Base-by-base conservation (phyloP, 1,284 basidiomycete genomes). In the Flammula alnicola region DNA sequence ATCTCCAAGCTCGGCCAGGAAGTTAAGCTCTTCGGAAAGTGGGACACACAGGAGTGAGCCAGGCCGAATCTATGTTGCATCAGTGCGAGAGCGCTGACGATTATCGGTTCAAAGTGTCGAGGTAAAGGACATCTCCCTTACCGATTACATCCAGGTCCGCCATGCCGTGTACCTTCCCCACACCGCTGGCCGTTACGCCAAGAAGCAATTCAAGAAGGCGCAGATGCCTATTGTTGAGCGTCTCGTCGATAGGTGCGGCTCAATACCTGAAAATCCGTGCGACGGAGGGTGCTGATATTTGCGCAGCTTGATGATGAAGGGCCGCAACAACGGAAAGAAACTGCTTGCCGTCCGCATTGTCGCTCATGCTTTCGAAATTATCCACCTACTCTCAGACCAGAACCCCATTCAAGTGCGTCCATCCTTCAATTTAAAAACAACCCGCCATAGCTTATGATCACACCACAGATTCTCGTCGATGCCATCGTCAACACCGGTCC, bases 251-350 rank as follows among this genome's bases (percentile, higher is more conserved):
- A 91, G 91, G 93, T 94, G 69, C 66, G 52, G 38, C 44, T 42
- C 36, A 45, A 27, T 17, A 38, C 12, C 50, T 39, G 37, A 20
- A 44, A 19, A 36, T 23, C 11, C 29, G 17, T 32, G 38, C 14
- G 23, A 26, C 19, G 3, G n/a, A n/a, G 12, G 22, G 37, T 29
- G 42, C 47, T 50, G 17, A 49, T 49, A 20, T 12, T 44, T 38
- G 25, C 39, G 14, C 62, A 94, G 92, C 70, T 78, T 97, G 72
- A 98, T 99, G 97, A 99, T 99, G 96, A 98, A 99, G 81, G 97
- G 97, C 62, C 95, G 97, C 76, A 99, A 99, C 91, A 99, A 97
- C 81, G 97, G 97, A 71, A 99, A 99, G 85, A 99, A 99, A 81
- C 88, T 98, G 73, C 81, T 99, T 78, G 91, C 97, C 65, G 93